Base-by-base conservation (phyloP, 2,329 filamentous ascomycete species). In the Colletotrichum costaricense region DNA sequence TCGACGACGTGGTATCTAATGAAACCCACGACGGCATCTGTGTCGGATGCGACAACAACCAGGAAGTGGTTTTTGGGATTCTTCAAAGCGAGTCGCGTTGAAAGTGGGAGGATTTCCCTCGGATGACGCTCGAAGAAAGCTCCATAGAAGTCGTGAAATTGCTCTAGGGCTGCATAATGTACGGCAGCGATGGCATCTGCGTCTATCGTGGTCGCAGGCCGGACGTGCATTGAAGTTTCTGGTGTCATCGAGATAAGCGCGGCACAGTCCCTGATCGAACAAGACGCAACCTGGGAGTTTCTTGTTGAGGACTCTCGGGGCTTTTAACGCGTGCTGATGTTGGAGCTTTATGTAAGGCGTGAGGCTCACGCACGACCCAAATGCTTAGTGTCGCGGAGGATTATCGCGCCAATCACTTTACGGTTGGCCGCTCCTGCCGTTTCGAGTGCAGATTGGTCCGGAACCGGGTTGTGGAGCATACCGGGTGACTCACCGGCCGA, bases 91-190 rank as follows among this genome's bases (percentile, higher is more conserved):
- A 6, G 24, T 0, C 9, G 28, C 14, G 72, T 78, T 12, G 71
- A 56, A 4, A 8, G 6, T 1, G 22, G 63, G 1, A 78, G 26
- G 4, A 76, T 65, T 1, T 78, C 73, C 1, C 55, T 33, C 6
- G 76, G 75, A 19, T 74, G 56, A 22, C 16, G 66, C 3, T 59
- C 60, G 30, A 78, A 76, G 28, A 78, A 78, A 0, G 74, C 69
- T 2, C 52, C 72, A 64, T 78, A 78, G 14, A 78, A 77, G 2
- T 70, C 69, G 62, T 78, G 68, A 46, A 74, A 76, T 11, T 16
- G 49, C 0, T 63, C 63, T 8, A 78, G 67, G 9, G 76, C 76
- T 35, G 71, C 69, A 38, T 76, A 76, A 22, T 78, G 76, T 12
- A 71, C 66, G 19, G 58, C 54, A 5, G 64, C 65, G 3, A 78